Evolutionary conservation across 169 alveolate genomes (phyloP).

Genomic region (Theileria equi): DNA sequence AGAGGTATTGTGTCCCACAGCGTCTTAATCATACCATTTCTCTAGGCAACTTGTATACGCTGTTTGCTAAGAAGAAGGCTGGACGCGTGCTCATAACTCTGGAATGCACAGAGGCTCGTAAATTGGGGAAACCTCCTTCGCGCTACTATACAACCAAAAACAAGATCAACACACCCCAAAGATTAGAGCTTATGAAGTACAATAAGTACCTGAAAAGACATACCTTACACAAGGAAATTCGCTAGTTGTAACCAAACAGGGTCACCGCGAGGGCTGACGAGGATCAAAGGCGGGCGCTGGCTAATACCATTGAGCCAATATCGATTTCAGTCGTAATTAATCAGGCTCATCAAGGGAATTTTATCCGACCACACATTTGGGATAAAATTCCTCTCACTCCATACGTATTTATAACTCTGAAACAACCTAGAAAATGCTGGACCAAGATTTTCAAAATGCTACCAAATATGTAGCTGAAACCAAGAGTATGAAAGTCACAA

Average conservation of each 20-base stretch:
- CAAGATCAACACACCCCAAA: slow-evolving; percentile 75
- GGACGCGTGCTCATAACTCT: slow-evolving; percentile 67
- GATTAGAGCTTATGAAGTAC: slow-evolving; percentile 73
- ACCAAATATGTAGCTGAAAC: slow-evolving; percentile 37
- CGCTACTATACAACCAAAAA: slow-evolving; percentile 74
- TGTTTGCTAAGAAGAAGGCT: slow-evolving; percentile 25
- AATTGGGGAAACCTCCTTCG: slow-evolving; percentile 72
- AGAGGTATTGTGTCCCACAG: background rate
- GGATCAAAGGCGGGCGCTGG: no score
- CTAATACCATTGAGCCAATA: no score
- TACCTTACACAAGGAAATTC: slow-evolving; percentile 75
- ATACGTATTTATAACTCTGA: no score
- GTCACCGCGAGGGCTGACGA: no score
- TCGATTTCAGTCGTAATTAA: no score
- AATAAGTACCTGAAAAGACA: slow-evolving; percentile 74
- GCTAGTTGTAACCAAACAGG: no score
- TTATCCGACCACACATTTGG: no score
- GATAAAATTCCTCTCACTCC: no score
- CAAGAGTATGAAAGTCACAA: slow-evolving; percentile 37
- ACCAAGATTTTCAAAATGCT: slow-evolving; percentile 36
- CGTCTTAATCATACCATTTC: background rate
- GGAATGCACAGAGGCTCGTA: slow-evolving; percentile 76
- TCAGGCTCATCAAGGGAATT: no score
- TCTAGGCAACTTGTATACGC: background rate
- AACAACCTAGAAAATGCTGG: slow-evolving; percentile 36